Base-by-base conservation (phyloP, 2,329 filamentous ascomycete species). In the Tothia fuscella region DNA sequence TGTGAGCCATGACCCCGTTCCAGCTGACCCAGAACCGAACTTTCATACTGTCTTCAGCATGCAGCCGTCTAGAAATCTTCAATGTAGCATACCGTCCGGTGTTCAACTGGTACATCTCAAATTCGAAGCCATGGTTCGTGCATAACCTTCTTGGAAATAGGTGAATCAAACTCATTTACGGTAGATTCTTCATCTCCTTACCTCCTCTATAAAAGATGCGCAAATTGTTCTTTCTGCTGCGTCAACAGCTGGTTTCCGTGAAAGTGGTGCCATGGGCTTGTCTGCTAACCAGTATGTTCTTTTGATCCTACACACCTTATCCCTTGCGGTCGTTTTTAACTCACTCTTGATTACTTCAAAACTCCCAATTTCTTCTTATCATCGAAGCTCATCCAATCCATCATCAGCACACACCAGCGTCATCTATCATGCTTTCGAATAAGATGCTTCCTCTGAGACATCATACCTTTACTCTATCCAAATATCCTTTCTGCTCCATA, bases 101-200 rank as follows among this genome's bases (percentile, higher is more conserved):
- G 32, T 29, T 37, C 37, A 24, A 43, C 6, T 43, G 43, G 24
- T 37, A 49, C 85, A 89, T 60, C 83, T 94, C 63, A 91, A 93
- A 60, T 95, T 93, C 55, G 88, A 95, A 58, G 86, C 88, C 4
- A 87, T 95, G 86, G 88, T 93, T 43, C 19, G 41, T 44, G 19
- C 5, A 26, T 30, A 44, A 35, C n/a, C 38, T 37, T 25, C 36
- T 29, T 28, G 35, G 25, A n/a, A 44, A 42, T 41, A 33, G 20
- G 43, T 37, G 7, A 38, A 37, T 32, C 50, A 50, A 44, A 51
- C 57, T 55, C 46, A 63, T 35, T 40, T 19, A 13, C 19, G 2
- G 24, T 47, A 93, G 88, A 94, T 95, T 50, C 74, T 96, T 1
- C 89, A 96, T 51, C 70, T 96, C 32, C 72, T 93, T 52, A 78